phyloP scores from a whole-genome alignment of 2,329 filamentous ascomycete genomes.

The Talaromyces sp. region DNA sequence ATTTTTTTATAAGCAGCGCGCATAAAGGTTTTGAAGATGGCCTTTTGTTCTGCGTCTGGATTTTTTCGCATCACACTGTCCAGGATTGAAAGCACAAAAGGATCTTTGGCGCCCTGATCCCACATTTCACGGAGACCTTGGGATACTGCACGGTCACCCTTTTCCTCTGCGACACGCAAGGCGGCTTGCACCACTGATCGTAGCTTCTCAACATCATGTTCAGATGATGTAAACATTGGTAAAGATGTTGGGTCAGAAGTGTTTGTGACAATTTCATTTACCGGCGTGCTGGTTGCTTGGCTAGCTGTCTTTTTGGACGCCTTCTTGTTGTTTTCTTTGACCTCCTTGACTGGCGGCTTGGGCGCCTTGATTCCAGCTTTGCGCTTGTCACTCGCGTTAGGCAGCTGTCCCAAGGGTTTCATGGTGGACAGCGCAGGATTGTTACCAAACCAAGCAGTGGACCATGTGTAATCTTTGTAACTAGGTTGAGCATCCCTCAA shows the following conservation, averaged over 20 bases:
- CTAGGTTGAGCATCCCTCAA: slow-evolving; percentile 60
- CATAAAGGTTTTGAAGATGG: slow-evolving; percentile 34
- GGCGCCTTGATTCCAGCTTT: slow-evolving; percentile 46
- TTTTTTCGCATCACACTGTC: slow-evolving; percentile 32
- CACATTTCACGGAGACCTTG: slow-evolving; percentile 32
- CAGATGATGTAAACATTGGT: slow-evolving; percentile 26
- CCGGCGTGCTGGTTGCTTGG: slow-evolving; percentile 12
- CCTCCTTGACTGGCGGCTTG: slow-evolving; percentile 36
- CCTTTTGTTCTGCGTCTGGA: slow-evolving; percentile 28
- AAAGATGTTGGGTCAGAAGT: slow-evolving; percentile 23
- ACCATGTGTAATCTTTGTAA: slow-evolving; percentile 66
- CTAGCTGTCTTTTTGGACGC: slow-evolving; percentile 22
- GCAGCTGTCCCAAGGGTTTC: slow-evolving; percentile 74
- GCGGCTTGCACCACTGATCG: slow-evolving; percentile 30
- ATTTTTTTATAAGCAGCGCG: slow-evolving; percentile 30
- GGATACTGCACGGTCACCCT: slow-evolving; percentile 30
- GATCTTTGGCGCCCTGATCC: slow-evolving; percentile 31
- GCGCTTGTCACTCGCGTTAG: slow-evolving; percentile 61
- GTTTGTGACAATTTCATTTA: slow-evolving; percentile 23
- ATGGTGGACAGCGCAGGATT: slow-evolving; percentile 79
- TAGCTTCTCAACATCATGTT: slow-evolving; percentile 32
- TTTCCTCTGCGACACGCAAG: slow-evolving; percentile 30
- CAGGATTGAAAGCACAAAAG: slow-evolving; percentile 33
- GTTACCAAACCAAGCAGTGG: slow-evolving; percentile 61
- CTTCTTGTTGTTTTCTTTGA: slow-evolving; percentile 27